These are phyloP conservation scores for Scorias spongiosa DNA, from an alignment of 2,329 filamentous ascomycete species.

Conservation along the genomic window DNA sequence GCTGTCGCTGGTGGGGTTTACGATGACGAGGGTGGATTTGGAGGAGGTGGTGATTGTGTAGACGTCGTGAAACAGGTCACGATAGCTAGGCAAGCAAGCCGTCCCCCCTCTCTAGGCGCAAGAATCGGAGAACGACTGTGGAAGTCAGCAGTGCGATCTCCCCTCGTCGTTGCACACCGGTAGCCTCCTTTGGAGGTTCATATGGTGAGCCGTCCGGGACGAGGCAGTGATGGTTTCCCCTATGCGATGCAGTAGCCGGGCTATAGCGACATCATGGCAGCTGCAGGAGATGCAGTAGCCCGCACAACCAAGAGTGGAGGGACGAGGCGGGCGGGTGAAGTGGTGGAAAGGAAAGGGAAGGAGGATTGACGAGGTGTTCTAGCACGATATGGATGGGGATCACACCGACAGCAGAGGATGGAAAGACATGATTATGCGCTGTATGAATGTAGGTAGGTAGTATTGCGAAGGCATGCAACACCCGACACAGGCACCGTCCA, in stretches of 20 bases:
- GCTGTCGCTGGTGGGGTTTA: not conserved
- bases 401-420: not conserved
- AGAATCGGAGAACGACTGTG: no score
- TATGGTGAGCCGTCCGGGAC: no score
- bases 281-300: not conserved
- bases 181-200: no score
- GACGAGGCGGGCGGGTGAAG: not conserved
- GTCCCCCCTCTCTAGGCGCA: no score
- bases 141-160: no score
- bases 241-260: not conserved
- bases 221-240: not conserved
- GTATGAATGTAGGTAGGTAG: no score
- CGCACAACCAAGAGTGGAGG: not conserved
- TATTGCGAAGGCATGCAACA: no score
- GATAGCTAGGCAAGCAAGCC: no score
- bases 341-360: not conserved
- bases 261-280: not conserved
- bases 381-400: not conserved
- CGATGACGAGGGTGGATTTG: not conserved
- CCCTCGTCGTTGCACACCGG: no score
- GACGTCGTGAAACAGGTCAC: no score
- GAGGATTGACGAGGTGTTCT: not conserved
- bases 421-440: no score
- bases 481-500: no score
- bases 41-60: not conserved